These are phyloP conservation scores for Scheffersomyces quercinus DNA, from an alignment of 1,139 yeast species.

Conservation along the genomic window DNA sequence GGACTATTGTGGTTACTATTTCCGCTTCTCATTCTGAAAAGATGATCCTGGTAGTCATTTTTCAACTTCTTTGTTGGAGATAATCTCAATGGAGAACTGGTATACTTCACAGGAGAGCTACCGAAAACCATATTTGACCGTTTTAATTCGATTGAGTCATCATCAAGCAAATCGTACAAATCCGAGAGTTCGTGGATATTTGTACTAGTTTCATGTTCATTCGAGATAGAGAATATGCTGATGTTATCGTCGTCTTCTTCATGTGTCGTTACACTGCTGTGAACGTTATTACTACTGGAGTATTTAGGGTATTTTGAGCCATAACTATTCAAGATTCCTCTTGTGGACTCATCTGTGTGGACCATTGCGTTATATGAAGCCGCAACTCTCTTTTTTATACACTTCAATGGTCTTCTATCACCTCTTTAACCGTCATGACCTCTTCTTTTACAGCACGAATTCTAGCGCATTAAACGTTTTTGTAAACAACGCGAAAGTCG, in stretches of 20 bases:
- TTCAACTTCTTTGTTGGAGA: slow-evolving; percentile 18
- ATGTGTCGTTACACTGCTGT: background rate
- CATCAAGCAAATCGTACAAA: slow-evolving; percentile 14
- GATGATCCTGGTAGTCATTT: slow-evolving; percentile 21
- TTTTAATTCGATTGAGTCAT: slow-evolving; percentile 15
- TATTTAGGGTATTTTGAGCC: background rate
- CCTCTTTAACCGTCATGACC: no score
- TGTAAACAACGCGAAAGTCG: no score
- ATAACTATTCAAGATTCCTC: background rate
- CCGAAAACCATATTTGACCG: slow-evolving; percentile 10
- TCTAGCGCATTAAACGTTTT: no score
- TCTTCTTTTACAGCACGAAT: no score
- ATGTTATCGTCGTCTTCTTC: background rate
- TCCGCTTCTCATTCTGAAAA: slow-evolving; percentile 15
- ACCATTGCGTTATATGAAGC: background rate
- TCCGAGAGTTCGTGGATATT: slow-evolving; percentile 8
- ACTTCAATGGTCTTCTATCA: background rate
- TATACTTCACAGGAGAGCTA: slow-evolving; percentile 12
- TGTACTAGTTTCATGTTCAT: no score
- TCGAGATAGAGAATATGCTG: no score
- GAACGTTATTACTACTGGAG: background rate
- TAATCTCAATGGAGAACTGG: slow-evolving; percentile 10
- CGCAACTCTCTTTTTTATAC: background rate
- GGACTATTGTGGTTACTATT: slow-evolving; percentile 14
- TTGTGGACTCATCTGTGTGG: background rate